Evolutionary conservation across 192 early-diverging fungal species (phyloP), one percentile per base, ranked within the genome.

Genomic region (Coemansia sp.): DNA sequence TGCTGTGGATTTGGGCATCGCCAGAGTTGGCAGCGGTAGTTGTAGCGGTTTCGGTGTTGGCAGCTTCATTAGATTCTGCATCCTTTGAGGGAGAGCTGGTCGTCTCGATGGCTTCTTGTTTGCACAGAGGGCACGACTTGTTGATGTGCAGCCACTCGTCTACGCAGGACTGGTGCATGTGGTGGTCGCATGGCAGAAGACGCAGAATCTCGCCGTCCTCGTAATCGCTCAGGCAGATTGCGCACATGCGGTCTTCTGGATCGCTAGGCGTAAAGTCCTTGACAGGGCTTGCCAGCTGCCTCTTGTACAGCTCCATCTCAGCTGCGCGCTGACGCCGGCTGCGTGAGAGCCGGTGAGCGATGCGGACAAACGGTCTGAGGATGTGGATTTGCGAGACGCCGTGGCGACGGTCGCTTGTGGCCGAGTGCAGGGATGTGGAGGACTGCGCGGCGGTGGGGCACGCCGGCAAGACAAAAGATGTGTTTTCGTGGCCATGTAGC

Each of bases 131-230:
- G 65, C 92, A 94, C 8, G 83, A 79, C 60, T 80, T 80, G 71
- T 92, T 91, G 51, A 91, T 72, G 33, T 83, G 80, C 51, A 94
- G 77, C 92, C 92, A 94, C 72, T 90, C 90, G 63, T 90, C 87
- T 2, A 93, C 91, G 71, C 92, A 94, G 11, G 86, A 80, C 73
- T 87, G 87, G 72, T 94, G 92, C 75, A 94, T 91, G 66, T 92
- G 90, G 76, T 94, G 92, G 6, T 68, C 78, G 73, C 92, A 94
- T 61, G 80, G 84, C 77, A 93, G 76, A 69, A 87, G 83, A 31
- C 90, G 82, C 22, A 94, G 76, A 6, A 88, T 75, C n/a, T 92
- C 90, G 25, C 88, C 89, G 22, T 90, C 85, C 68, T 93, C 91
- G 60, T 94, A 94, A 7, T 83, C 77, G 56, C 79, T 80, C 42